A percentile compares a stretch with the other conserved stretches of the same genome.
Evolutionary conservation across 805 yeast species (phyloP).

Genomic region (Alloascoidea hylecoeti): DNA sequence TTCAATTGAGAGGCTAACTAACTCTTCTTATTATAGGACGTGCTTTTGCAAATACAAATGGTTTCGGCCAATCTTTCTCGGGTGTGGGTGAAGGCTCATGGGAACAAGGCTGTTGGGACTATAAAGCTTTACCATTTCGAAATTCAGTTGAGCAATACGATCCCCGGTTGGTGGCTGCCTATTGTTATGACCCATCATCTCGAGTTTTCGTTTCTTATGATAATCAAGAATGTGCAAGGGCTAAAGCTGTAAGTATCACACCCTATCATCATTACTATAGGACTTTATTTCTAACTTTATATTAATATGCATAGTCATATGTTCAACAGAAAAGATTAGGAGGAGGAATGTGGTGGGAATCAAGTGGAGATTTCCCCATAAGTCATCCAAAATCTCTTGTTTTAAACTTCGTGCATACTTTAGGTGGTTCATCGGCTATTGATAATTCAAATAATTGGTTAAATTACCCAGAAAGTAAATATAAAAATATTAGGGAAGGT

Average conservation of each 20-base stretch:
- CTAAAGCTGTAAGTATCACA: constrained; percentile 40
- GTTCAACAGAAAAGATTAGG: constrained; percentile 35
- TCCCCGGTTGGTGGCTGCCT: constrained; percentile 34
- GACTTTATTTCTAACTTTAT: too few relatives aligned
- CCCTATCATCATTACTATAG: too few relatives aligned
- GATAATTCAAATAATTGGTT: constrained; percentile 3
- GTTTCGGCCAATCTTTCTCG: constrained; percentile 26
- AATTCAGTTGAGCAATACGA: constrained; percentile 38
- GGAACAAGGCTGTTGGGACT: constrained; percentile 39
- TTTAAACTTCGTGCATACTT: constrained; percentile 26
- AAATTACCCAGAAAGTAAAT: constrained; percentile 2
- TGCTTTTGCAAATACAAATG: constrained; percentile 27
- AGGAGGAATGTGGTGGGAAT: constrained; percentile 96
- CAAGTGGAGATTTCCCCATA: constrained; percentile 49
- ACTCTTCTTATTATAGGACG: constrained; percentile 17
- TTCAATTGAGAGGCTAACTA: too few relatives aligned
- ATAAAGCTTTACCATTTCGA: constrained; percentile 35
- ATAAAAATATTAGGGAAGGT: constrained; percentile 1
- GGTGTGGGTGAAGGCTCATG: constrained; percentile 29
- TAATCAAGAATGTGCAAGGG: constrained; percentile 31
- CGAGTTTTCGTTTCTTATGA: constrained; percentile 50
- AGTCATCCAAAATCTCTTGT: constrained; percentile 25
- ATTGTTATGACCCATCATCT: constrained; percentile 25
- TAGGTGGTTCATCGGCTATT: constrained; percentile 3
- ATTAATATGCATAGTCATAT: constrained; percentile 20